These are phyloP conservation scores for Monosporascus sp. DNA, from an alignment of 2,329 filamentous ascomycete species.

Conservation along the genomic window DNA sequence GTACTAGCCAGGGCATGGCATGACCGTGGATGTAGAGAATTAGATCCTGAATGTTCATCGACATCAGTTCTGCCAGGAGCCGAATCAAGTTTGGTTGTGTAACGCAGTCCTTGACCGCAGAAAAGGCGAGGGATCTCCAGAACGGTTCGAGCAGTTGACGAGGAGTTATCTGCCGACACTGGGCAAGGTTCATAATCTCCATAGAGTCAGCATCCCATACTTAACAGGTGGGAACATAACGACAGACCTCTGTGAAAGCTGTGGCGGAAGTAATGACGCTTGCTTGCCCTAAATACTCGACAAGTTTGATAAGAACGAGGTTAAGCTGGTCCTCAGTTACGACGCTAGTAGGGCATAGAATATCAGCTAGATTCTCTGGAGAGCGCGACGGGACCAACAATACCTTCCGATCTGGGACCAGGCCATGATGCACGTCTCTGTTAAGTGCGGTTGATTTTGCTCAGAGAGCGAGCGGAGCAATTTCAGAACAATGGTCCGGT, in stretches of 20 bases:
- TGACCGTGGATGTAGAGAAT: constrained; percentile 72
- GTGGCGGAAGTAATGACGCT: constrained; percentile 76
- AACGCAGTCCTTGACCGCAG: constrained; percentile 76
- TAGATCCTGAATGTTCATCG: constrained; percentile 69
- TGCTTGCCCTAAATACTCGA: constrained; percentile 81
- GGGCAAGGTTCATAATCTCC: constrained; percentile 64
- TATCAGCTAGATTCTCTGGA: neutral
- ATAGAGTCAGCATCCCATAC: neutral
- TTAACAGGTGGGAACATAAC: neutral
- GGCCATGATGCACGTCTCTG: constrained; percentile 80
- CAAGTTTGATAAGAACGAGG: constrained; percentile 73
- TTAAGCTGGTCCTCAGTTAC: constrained; percentile 81
- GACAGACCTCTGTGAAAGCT: constrained; percentile 71
- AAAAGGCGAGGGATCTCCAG: constrained; percentile 80
- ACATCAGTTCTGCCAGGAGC: constrained; percentile 74
- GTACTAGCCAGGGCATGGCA: constrained; percentile 80
- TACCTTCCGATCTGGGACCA: constrained; percentile 79
- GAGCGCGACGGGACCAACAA: neutral
- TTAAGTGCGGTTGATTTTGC: constrained; percentile 59
- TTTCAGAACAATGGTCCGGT: constrained; percentile 66
- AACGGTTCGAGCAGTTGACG: constrained; percentile 76
- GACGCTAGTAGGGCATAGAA: constrained; percentile 38
- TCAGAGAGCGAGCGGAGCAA: constrained; percentile 70
- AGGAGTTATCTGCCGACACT: constrained; percentile 56
- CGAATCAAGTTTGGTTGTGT: constrained; percentile 77